Base-by-base conservation (phyloP, 75 land plant genomes). In the Gnetum montanum region DNA sequence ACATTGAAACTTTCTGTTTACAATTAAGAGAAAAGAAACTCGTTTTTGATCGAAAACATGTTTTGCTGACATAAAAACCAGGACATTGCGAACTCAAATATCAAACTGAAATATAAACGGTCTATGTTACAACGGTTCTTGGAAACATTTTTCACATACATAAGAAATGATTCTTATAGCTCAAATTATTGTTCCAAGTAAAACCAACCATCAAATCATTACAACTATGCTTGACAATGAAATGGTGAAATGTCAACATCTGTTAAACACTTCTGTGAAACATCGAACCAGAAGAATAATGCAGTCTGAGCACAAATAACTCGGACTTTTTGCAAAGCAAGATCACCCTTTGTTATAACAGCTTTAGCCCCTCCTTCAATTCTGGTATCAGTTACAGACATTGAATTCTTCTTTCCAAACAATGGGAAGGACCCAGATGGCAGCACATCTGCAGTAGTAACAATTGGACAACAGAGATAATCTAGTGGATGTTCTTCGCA, bases 361-460 rank as follows among this genome's bases (percentile, higher is more conserved):
- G 92, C 91, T 61, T 74, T 77, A 0, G 82, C 76, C 24, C 99
- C 99, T 19, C 99, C 99, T 71, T 89, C 96, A 56, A 95, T 89
- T 6, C 92, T 70, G 13, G 99, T 95, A 27, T 70, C 61, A 1
- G 74, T 66, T 18, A 95, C 99, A 11, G 83, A 70, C 2, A 95
- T 85, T 33, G 56, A 76, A 59, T 77, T 51, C 16, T 70, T 61
- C 2, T 72, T 57, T 58, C 64, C 70, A 13, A 51, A 8, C 19
- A 68, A 45, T 0, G 25, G 13, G 26, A 16, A 12, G 15, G 52
- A 36, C 3, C 34, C 57, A n/a, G 64, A 31, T 18, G 48, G 56
- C 11, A 58, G 23, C 52, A 57, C 68, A 59, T 58, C 62, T 1
- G 99, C 97, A 31, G 92, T 90, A 65, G 81, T 80, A 15, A 90